Base-by-base conservation (phyloP, 176 grass and related monocot genomes). In the Otatea glauca region DNA sequence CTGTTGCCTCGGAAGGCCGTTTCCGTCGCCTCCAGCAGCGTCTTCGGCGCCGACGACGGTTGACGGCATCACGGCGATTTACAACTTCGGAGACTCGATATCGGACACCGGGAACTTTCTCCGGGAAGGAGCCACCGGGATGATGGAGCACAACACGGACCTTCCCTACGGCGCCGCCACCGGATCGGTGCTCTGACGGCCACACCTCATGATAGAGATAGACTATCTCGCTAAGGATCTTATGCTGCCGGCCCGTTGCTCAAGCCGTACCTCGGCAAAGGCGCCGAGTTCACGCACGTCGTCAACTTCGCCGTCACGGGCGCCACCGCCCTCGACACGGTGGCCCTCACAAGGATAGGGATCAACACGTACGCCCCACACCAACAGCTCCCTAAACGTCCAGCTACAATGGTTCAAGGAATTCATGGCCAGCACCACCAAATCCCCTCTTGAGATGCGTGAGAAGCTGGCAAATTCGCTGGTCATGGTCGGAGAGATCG, bases 121-220 rank as follows among this genome's bases (percentile, higher is more conserved):
- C 48, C 6, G 16, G 27, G 72, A 74, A 48, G 72, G 72, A 3
- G 44, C 72, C 48, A 10, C 25, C 3, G 72, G 24, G 6, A 53
- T 37, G 72, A 34, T 35, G 47, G 24, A 25, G 70, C n/a, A 27
- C 72, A 37, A 15, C 47, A 4, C 23, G 72, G 12, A 29, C 18
- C 48, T 20, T 48, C 72, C 72, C 4, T 74, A 74, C 25, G 45
- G 71, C 0, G 12, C 23, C 3, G 47, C 72, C 43, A 74, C 49
- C 15, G 72, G 72, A 0, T 29, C 48, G 49, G 1, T 75, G 48
- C 72, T 55, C 48, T 27, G 72, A 75, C 4, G 27, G 48, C 11
- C 20, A 35, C 25, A 35, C 25, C 72, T 75, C n/a, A 75, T 75
- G 72, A 55, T 75, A 48, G 72, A 55, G 72, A 55, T 75, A 48